Percentiles rank a stretch among this genome's conserved stretches.
Conservation (phyloP, 306 rosid species). For the Senna siamea region DNA sequence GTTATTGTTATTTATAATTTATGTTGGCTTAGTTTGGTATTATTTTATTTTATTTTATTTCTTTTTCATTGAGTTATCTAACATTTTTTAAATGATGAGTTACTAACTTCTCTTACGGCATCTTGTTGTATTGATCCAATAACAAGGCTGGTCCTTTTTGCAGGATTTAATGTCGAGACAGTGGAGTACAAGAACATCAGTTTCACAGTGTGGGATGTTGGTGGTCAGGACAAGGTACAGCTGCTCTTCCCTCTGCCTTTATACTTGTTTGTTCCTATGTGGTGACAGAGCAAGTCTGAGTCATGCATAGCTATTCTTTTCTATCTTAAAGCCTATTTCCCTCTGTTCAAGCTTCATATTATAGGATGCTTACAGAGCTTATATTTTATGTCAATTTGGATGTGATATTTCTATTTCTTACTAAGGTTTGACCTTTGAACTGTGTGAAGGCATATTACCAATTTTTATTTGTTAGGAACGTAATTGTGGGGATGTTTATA, state of each 20-base stretch:
- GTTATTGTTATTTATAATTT: background rate
- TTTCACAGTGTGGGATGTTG: constrained; percentile 99
- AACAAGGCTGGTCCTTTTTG: constrained; percentile 18
- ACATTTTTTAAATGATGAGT: background rate
- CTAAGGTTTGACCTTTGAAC: background rate
- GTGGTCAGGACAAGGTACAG: constrained; percentile 96
- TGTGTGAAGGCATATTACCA: background rate
- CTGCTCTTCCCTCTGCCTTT: constrained; percentile 3
- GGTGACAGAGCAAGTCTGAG: constrained; percentile 26
- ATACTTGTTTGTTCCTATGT: constrained; percentile 23
- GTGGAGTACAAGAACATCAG: constrained; percentile 99
- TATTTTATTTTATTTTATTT: background rate
- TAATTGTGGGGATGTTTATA: background rate
- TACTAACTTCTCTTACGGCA: background rate
- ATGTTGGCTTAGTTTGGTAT: background rate
- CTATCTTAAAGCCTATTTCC: background rate
- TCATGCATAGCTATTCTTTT: constrained; percentile 4
- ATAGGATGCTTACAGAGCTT: background rate
- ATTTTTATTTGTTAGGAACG: background rate
- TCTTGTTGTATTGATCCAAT: constrained; percentile 11
- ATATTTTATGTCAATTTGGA: background rate
- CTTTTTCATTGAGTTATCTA: background rate
- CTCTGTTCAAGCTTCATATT: constrained; percentile 9
- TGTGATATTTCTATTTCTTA: constrained; percentile 4
- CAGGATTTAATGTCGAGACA: constrained; percentile 97